A percentile compares a stretch with the other conserved stretches of the same genome.
Conservation (phyloP, 2,329 filamentous ascomycete species). For the Westerdykella ornata region DNA sequence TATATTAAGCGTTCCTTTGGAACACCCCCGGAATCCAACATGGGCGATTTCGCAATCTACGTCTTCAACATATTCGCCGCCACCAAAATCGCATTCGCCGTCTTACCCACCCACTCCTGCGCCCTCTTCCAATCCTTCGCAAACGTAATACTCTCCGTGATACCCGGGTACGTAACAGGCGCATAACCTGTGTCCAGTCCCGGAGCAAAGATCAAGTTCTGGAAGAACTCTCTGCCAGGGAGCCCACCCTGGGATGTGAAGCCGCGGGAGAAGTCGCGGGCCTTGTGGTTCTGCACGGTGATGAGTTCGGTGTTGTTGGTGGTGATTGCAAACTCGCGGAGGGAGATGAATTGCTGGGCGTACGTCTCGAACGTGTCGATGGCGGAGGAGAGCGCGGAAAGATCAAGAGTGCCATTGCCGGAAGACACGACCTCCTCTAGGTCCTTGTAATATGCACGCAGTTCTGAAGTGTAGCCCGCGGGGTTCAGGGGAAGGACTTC, state of each 20-base stretch:
- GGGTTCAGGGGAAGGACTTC: slow-evolving; percentile 37
- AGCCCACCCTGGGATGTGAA: slow-evolving; percentile 44
- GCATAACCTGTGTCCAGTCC: slow-evolving; percentile 39
- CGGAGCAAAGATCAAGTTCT: slow-evolving; percentile 44
- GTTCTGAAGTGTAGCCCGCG: slow-evolving; percentile 34
- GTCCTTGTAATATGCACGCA: slow-evolving; percentile 32
- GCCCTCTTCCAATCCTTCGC: slow-evolving; percentile 24
- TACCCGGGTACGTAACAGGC: slow-evolving; percentile 34
- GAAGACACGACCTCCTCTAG: slow-evolving; percentile 28
- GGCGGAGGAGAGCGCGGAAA: slow-evolving; percentile 27
- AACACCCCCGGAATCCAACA: no score
- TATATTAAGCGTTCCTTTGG: no score
- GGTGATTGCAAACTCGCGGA: slow-evolving; percentile 27
- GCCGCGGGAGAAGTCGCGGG: slow-evolving; percentile 42
- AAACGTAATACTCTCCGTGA: slow-evolving; percentile 36
- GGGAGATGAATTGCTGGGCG: slow-evolving; percentile 22
- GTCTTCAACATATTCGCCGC: slow-evolving; percentile 32
- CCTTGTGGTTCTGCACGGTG: slow-evolving; percentile 40
- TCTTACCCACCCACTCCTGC: slow-evolving; percentile 33
- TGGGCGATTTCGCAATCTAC: slow-evolving; percentile 10
- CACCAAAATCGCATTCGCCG: slow-evolving; percentile 25
- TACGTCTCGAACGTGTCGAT: slow-evolving; percentile 34
- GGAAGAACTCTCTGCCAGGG: slow-evolving; percentile 41
- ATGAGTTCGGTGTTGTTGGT: slow-evolving; percentile 25
- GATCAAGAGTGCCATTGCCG: slow-evolving; percentile 28